Percentiles rank a stretch among this genome's conserved stretches.
Evolutionary conservation across 768 basidiomycete genomes (phyloP).

Genomic region (Lactifluus subvellereus): DNA sequence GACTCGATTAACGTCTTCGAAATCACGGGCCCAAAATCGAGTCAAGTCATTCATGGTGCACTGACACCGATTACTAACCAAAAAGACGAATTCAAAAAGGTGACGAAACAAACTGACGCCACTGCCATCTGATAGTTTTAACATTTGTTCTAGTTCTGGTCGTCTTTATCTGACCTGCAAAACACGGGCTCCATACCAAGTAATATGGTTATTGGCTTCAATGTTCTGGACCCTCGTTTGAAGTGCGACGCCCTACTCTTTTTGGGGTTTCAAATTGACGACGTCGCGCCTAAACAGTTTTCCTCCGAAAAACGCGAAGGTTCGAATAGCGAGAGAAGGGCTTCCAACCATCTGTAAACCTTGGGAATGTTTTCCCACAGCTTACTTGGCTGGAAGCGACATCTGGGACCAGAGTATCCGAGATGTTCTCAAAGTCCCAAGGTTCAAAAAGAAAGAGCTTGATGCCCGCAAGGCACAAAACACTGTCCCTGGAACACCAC

Average conservation of each 20-base stretch:
- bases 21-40: conserved; percentile 81
- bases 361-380: conserved; percentile 47
- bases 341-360: conserved; percentile 29
- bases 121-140: background rate
- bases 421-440: conserved; percentile 48
- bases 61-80: conserved; percentile 34
- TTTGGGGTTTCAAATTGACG: background rate
- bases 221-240: conserved; percentile 80
- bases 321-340: conserved; percentile 28
- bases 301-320: conserved; percentile 71
- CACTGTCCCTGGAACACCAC: conserved; percentile 67
- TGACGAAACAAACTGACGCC: conserved; percentile 26
- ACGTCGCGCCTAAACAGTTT: conserved; percentile 46
- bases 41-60: conserved; percentile 49
- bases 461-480: conserved; percentile 81
- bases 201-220: conserved; percentile 73
- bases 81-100: conserved; percentile 55
- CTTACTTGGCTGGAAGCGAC: conserved; percentile 53
- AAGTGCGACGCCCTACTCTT: conserved; percentile 44
- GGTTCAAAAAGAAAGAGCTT: conserved; percentile 77
- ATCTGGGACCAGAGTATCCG: conserved; percentile 68
- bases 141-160: conserved; percentile 54
- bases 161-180: conserved; percentile 51
- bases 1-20: conserved; percentile 77
- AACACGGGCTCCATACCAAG: conserved; percentile 62